Evolutionary conservation across 495 filamentous ascomycete genomes (phyloP), one percentile per base, ranked within the genome.

Genomic region (Arthonia radiata): DNA sequence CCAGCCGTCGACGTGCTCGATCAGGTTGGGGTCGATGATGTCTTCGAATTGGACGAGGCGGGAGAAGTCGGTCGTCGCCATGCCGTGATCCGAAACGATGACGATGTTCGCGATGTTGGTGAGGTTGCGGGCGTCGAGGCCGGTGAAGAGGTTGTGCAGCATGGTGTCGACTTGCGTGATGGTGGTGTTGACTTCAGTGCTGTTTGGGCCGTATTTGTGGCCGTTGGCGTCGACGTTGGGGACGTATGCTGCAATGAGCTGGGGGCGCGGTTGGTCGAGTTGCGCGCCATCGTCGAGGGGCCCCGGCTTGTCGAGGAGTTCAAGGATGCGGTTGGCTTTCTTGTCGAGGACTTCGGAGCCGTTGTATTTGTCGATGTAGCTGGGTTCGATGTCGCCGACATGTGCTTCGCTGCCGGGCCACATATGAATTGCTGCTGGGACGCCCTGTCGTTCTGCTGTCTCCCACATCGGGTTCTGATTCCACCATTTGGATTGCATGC

Each of bases 21-120:
- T 65, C 27, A 73, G 57, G 24, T 46, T 45, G 0, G 72, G 49
- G 37, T 90, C 75, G 17, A 94, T 58, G 2, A 91, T 39, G 41
- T 93, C 80, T 34, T 99, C 86, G n/a, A 94, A 51, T 43, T 94
- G 86, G 14, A 99, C 61, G 21, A 92, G 51, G n/a, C 83, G 66
- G 11, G 67, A 57, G 0, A 59, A 64, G 18, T 77, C 70, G 0
- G 86, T 93, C 1, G 76, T 83, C 3, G 83, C 83, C 86, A 99
- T 99, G 13, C 86, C 86, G 39, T 99, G 86, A 46, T 99, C 86
- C 7, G 79, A 90, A 10, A 99, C 82, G n/a, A 99, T 61, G 18
- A 99, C 66, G n/a, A 99, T 61, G 36, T 99, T 99, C 39, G 93
- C 75, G 24, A 94, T 68, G 6, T 71, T 43, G 0, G 81, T 91